Percentiles rank a stretch among this genome's conserved stretches.
phyloP scores from a whole-genome alignment of 345 rosid species.

The Euclidium syriacum region DNA sequence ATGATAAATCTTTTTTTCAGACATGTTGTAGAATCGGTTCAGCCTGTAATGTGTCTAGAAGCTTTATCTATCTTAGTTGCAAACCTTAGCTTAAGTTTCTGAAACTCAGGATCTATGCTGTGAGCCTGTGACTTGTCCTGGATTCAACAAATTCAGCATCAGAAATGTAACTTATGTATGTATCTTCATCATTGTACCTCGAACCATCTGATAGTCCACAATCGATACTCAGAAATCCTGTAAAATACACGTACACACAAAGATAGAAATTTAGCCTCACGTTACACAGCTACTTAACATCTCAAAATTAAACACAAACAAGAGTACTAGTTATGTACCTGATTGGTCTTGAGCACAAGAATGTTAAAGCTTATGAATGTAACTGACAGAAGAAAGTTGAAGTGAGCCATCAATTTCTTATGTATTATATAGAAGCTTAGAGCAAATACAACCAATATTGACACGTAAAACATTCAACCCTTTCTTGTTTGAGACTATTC shows the following conservation, averaged over 20 bases:
- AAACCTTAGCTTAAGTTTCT: too few species aligned
- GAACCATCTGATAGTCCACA: conserved; percentile 28
- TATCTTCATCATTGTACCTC: conserved; percentile 25
- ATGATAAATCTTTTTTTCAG: too few species aligned
- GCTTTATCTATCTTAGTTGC: too few species aligned
- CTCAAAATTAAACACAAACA: background rate
- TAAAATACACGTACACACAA: too few species aligned
- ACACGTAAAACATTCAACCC: too few species aligned
- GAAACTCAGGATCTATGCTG: conserved; percentile 17
- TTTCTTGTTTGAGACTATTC: too few species aligned
- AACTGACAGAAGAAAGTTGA: background rate
- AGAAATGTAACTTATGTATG: conserved; percentile 29
- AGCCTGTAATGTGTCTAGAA: too few species aligned
- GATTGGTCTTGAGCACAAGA: conserved; percentile 35
- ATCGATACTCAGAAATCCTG: conserved; percentile 44
- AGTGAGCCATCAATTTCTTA: conserved; percentile 11
- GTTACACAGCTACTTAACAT: too few species aligned
- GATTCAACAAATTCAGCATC: conserved; percentile 30
- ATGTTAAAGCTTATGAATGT: conserved; percentile 10
- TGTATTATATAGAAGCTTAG: too few species aligned
- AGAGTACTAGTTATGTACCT: conserved; percentile 13
- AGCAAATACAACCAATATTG: too few species aligned
- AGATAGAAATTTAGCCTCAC: background rate
- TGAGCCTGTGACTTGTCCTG: conserved; percentile 22
- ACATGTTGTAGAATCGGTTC: too few species aligned